Evolutionary conservation across 768 basidiomycete species (phyloP).

Genomic region (Flagelloscypha sp.): DNA sequence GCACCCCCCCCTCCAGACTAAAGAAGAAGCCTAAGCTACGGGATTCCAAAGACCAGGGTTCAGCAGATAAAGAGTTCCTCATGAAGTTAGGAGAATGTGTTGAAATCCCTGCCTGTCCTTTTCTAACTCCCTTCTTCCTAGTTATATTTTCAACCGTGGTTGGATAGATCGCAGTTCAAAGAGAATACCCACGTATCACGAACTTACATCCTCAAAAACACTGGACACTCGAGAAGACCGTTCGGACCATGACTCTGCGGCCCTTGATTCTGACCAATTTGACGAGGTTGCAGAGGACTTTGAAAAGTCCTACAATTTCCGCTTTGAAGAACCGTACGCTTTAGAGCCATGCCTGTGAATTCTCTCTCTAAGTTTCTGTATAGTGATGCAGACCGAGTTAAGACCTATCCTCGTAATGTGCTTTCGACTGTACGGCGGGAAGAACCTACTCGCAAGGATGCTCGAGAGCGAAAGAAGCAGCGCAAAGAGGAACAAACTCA

Average conservation of each 20-base stretch:
- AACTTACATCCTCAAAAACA: conserved; percentile 49
- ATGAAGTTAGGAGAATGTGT: conserved; percentile 78
- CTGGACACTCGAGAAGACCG: conserved; percentile 14
- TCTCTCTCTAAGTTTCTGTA: conserved; percentile 1
- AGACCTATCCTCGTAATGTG: conserved; percentile 70
- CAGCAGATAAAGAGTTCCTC: conserved; percentile 70
- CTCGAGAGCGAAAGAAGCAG: conserved; percentile 68
- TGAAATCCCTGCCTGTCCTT: conserved; percentile 2
- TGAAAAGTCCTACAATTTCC: conserved; percentile 95
- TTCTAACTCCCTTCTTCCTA: conserved; percentile 21
- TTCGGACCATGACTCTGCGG: conserved; percentile 22
- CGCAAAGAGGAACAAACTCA: conserved; percentile 73
- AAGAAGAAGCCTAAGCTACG: conserved; percentile 18
- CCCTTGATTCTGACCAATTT: conserved; percentile 64
- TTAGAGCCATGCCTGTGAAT: conserved; percentile 10
- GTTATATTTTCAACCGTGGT: conserved; percentile 94
- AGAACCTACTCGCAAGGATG: conserved; percentile 75
- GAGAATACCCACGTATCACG: conserved; percentile 78
- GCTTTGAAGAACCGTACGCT: conserved; percentile 91
- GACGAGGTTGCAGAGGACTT: conserved; percentile 89
- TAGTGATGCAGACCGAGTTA: conserved; percentile 59
- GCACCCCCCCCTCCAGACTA: conserved; percentile 16
- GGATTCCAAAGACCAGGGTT: conserved; percentile 25
- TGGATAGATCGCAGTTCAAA: conserved; percentile 82
- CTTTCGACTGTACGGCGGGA: conserved; percentile 56